Conservation (phyloP, 331 rosid species). For the Malus hybrid region DNA sequence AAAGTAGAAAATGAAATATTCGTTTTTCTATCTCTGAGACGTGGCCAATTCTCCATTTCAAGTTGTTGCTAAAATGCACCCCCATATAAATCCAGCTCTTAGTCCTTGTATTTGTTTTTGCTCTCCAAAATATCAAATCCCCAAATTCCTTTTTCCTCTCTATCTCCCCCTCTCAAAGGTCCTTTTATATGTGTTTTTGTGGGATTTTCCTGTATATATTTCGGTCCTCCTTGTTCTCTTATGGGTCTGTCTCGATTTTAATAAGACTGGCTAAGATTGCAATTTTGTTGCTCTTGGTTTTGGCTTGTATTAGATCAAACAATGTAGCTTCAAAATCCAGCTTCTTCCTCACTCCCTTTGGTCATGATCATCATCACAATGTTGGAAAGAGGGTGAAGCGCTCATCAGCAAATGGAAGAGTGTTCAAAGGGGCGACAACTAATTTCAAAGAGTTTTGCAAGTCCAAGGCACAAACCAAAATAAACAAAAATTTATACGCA, state of each 20-base stretch:
- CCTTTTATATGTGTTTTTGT: neutral
- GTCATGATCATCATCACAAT: neutral
- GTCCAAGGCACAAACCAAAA: conserved; percentile 4
- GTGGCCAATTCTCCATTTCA: too few species aligned
- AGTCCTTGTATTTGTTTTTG: too few species aligned
- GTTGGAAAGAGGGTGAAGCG: neutral
- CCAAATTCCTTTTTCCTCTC: too few species aligned
- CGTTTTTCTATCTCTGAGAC: too few species aligned
- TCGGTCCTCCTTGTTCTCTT: neutral
- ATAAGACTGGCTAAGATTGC: neutral
- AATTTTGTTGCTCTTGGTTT: too few species aligned
- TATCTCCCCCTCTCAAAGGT: too few species aligned
- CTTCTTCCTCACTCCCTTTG: neutral
- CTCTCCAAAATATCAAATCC: too few species aligned
- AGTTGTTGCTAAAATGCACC: too few species aligned
- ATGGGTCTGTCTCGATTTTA: neutral
- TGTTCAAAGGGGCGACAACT: neutral
- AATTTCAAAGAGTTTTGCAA: conserved; percentile 15
- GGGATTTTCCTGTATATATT: neutral
- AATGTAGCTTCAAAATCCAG: conserved; percentile 1
- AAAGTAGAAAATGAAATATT: too few species aligned
- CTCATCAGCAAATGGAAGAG: neutral
- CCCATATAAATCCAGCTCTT: too few species aligned
- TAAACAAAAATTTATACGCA: too few species aligned
- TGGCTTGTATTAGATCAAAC: neutral